phyloP scores from a whole-genome alignment of 805 yeast genomes.

The Sugiyamaella americana region DNA sequence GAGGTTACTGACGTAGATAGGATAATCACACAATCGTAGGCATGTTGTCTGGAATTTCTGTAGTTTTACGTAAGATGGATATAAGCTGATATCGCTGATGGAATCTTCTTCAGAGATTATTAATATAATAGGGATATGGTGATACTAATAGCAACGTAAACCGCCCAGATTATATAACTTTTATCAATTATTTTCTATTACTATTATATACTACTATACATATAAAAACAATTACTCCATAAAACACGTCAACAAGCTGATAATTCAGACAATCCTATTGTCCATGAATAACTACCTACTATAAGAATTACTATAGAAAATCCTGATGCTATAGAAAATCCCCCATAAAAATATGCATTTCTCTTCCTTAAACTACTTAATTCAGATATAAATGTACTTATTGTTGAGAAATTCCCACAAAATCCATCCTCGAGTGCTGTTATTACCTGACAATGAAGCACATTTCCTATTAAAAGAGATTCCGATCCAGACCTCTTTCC shows the following conservation, averaged over 20 bases:
- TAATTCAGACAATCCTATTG: constrained; percentile 34
- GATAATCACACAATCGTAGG: no score
- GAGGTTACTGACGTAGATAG: no score
- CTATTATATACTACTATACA: no score
- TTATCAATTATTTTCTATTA: no score
- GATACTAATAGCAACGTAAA: no score
- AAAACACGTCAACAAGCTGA: neutral
- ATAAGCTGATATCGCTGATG: no score
- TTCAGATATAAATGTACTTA: constrained; percentile 74
- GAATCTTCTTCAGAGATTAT: no score
- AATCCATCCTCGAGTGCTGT: constrained; percentile 56
- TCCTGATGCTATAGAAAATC: constrained; percentile 41
- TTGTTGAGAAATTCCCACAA: constrained; percentile 67
- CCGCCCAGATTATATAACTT: no score
- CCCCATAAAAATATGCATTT: constrained; percentile 47
- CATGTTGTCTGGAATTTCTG: no score
- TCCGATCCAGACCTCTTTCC: constrained; percentile 16
- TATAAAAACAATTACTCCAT: no score
- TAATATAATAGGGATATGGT: no score
- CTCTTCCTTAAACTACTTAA: constrained; percentile 35
- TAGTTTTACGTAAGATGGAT: no score
- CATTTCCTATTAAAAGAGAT: constrained; percentile 21
- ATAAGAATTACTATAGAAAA: constrained; percentile 50
- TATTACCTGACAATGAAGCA: constrained; percentile 45
- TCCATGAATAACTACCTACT: constrained; percentile 71